Conservation (phyloP, 306 rosid genomes). For the Rubus idaeus region DNA sequence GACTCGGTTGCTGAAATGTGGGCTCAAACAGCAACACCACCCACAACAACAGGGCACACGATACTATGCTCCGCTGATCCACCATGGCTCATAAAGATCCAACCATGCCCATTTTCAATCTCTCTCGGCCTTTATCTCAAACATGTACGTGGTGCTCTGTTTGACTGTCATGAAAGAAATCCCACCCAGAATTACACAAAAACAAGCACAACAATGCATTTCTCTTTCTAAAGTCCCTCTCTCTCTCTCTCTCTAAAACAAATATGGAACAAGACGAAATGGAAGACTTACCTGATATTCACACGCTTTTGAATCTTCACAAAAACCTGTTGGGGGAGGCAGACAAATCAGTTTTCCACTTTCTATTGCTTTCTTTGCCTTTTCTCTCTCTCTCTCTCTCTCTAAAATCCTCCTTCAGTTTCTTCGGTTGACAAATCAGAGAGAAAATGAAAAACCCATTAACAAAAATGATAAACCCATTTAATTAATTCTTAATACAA, state of each 20-base stretch:
- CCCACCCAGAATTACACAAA: conserved; percentile 26
- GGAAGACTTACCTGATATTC: conserved; percentile 42
- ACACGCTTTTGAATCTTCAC: conserved; percentile 23
- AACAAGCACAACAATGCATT: conserved; percentile 17
- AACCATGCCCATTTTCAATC: conserved; percentile 32
- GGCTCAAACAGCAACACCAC: conserved; percentile 47
- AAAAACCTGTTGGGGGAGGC: conserved; percentile 17
- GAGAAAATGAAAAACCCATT: conserved; percentile 3
- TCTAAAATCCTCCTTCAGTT: conserved; percentile 10
- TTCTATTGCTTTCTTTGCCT: conserved; percentile 20
- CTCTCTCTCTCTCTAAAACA: conserved; percentile 16
- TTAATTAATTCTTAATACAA: conserved; percentile 4
- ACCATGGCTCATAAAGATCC: conserved; percentile 57
- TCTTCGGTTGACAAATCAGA: conserved; percentile 46
- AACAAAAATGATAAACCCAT: neutral
- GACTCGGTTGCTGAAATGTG: conserved; percentile 64
- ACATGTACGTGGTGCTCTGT: neutral
- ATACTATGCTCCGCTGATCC: conserved; percentile 43
- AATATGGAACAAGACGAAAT: neutral
- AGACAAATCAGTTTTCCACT: conserved; percentile 35
- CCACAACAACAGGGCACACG: conserved; percentile 26
- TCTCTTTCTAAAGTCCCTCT: conserved; percentile 17
- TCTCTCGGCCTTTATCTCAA: conserved; percentile 13
- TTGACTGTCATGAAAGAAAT: conserved; percentile 27
- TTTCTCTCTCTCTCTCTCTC: conserved; percentile 10